Percentiles rank a stretch among this genome's conserved stretches.
phyloP scores from a whole-genome alignment of 768 basidiomycete species.

The Pseudohyphozyma bogoriensis region DNA sequence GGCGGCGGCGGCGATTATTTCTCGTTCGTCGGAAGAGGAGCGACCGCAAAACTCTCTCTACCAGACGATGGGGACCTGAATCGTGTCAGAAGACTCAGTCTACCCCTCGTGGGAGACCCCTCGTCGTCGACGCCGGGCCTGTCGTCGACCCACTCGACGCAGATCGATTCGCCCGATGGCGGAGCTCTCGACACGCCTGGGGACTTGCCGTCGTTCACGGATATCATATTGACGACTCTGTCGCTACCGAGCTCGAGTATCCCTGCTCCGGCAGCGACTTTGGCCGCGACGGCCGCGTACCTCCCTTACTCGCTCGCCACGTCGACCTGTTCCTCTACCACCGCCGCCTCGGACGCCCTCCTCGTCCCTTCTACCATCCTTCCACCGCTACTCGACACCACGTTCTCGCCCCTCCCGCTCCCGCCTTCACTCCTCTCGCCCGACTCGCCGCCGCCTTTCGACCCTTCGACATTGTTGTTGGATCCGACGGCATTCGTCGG shows the following conservation, averaged over 20 bases:
- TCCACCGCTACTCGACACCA: background rate
- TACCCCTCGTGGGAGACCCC: background rate
- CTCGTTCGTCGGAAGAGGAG: background rate
- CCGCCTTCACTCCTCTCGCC: background rate
- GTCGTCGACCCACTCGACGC: constrained; percentile 8
- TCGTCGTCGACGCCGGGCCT: constrained; percentile 17
- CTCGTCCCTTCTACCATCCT: background rate
- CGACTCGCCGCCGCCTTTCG: background rate
- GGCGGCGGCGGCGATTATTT: background rate
- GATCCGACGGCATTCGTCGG: background rate
- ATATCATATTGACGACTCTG: no score
- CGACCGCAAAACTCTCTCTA: constrained; percentile 9
- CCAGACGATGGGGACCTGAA: background rate
- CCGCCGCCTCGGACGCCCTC: background rate
- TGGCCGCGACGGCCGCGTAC: no score
- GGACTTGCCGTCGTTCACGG: background rate
- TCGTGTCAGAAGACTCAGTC: background rate
- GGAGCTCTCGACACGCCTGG: no score
- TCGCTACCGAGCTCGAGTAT: background rate
- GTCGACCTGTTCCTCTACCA: background rate
- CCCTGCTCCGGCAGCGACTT: background rate
- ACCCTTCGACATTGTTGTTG: background rate
- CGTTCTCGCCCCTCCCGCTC: background rate
- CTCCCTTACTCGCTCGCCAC: background rate
- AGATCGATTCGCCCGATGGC: background rate